These are phyloP conservation scores for Euphorbia tirucalli DNA, from an alignment of 345 rosid species.

Conservation along the genomic window DNA sequence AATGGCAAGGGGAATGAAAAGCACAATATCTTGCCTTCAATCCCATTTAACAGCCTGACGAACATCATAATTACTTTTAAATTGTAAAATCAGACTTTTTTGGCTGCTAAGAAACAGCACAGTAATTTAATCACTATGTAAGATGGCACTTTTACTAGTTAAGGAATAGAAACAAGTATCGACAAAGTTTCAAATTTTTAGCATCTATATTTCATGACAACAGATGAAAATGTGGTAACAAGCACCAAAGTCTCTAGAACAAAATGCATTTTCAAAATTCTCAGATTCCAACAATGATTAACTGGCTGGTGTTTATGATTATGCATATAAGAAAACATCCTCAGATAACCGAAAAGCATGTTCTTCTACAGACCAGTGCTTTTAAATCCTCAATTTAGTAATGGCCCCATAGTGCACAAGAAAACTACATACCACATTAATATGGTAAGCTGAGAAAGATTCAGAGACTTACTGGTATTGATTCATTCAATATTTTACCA, in stretches of 20 bases:
- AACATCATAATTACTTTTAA: no score
- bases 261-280: neutral
- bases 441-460: slow-evolving; percentile 1
- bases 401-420: no score
- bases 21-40: neutral
- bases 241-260: neutral
- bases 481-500: slow-evolving; percentile 43
- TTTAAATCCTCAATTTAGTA: no score
- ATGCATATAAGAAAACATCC: no score
- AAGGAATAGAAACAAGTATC: neutral
- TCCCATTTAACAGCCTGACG: no score
- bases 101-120: no score
- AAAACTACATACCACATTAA: no score
- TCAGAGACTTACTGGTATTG: slow-evolving; percentile 59
- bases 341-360: no score
- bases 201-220: neutral
- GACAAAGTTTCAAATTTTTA: neutral
- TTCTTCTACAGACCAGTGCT: no score
- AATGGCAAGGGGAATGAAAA: neutral
- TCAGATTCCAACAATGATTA: neutral
- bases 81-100: no score
- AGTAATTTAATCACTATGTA: neutral
- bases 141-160: neutral
- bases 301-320: neutral
- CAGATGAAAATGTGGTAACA: neutral